phyloP scores from a whole-genome alignment of 208 protist genomes.

The Leptomonas pyrrhocoris region DNA sequence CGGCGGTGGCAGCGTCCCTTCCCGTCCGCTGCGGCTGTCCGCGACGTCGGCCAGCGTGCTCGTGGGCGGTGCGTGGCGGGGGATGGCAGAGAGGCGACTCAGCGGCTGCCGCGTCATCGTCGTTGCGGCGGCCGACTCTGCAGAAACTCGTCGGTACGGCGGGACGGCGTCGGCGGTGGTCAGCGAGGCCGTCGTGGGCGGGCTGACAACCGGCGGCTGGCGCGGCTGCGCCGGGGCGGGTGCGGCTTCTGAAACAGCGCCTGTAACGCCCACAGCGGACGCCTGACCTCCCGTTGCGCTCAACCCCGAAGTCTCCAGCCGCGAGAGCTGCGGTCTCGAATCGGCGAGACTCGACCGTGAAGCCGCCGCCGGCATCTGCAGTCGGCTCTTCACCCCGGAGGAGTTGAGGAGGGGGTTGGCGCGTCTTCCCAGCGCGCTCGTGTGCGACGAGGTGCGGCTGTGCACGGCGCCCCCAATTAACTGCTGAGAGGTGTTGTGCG shows the following conservation, averaged over 20 bases:
- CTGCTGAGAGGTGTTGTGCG: slow-evolving; percentile 34
- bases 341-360: slow-evolving; percentile 11
- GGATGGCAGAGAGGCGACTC: slow-evolving; percentile 4
- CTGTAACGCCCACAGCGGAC: slow-evolving; percentile 16
- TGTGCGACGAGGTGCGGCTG: slow-evolving; percentile 37
- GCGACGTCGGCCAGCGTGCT: slow-evolving; percentile 12
- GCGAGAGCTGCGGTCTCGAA: slow-evolving; percentile 21
- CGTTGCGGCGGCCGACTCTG: neutral
- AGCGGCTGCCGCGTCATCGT: slow-evolving; percentile 16
- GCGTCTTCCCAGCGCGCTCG: slow-evolving; percentile 53
- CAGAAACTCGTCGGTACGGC: slow-evolving; percentile 34
- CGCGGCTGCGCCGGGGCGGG: slow-evolving; percentile 15
- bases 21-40: neutral
- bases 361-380: slow-evolving; percentile 4
- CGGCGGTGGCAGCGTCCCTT: slow-evolving; percentile 28
- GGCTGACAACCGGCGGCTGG: slow-evolving; percentile 34
- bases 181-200: slow-evolving; percentile 19
- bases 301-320: slow-evolving; percentile 15
- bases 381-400: slow-evolving; percentile 24
- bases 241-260: neutral
- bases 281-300: slow-evolving; percentile 18
- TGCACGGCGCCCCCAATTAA: slow-evolving; percentile 18
- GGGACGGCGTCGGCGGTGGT: slow-evolving; percentile 30
- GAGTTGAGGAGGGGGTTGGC: slow-evolving; percentile 78
- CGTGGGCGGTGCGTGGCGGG: slow-evolving; percentile 6